Evolutionary conservation across 305 asterid genomes (phyloP).

Genomic region (Fraxinus latifolia): DNA sequence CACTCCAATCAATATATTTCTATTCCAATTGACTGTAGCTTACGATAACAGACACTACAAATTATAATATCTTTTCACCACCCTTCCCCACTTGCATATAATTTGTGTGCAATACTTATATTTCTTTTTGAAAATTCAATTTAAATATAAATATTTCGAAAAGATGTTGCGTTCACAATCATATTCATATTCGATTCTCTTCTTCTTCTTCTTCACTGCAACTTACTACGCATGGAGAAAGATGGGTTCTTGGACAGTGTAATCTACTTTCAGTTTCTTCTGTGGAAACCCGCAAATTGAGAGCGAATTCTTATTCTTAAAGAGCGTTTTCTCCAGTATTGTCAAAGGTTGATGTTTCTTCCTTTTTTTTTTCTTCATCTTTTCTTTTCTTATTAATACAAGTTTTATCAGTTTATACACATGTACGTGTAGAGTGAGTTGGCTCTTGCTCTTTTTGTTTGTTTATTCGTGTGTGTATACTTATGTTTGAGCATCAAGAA

Average conservation of each 20-base stretch:
- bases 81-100: conserved; percentile 9
- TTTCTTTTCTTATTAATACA: conserved; percentile 3
- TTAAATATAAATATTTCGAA: conserved; percentile 34
- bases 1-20: neutral
- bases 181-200: conserved; percentile 48
- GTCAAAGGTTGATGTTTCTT: conserved; percentile 33
- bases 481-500: conserved; percentile 17
- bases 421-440: neutral
- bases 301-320: conserved; percentile 15
- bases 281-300: conserved; percentile 18
- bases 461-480: conserved; percentile 5
- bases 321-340: conserved; percentile 17
- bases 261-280: conserved; percentile 19
- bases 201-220: conserved; percentile 27
- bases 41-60: conserved; percentile 30
- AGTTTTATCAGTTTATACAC: neutral
- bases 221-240: conserved; percentile 21
- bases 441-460: conserved; percentile 14
- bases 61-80: conserved; percentile 13
- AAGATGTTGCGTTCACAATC: conserved; percentile 41
- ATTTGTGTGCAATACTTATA: conserved; percentile 20
- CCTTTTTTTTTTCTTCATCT: neutral
- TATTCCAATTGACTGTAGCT: conserved; percentile 25
- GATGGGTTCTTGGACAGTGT: conserved; percentile 28
- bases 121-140: neutral